These are phyloP conservation scores for Chrysanthemum lavandulifolium DNA, from an alignment of 129 eudicot genomes.

Conservation along the genomic window DNA sequence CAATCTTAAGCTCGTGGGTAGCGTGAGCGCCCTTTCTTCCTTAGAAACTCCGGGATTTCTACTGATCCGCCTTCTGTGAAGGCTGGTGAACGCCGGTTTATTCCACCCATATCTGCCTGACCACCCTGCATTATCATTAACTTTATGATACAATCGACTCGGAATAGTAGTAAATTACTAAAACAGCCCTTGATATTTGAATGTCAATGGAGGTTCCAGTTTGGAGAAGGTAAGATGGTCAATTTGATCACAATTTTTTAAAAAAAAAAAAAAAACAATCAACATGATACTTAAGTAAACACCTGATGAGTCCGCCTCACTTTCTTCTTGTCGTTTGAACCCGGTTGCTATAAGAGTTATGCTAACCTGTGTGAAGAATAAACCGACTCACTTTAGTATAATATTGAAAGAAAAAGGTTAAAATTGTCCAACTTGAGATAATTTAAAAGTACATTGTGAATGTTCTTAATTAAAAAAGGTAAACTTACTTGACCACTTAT, in stretches of 20 bases:
- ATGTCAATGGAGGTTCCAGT: neutral
- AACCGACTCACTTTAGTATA: neutral
- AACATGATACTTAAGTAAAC: neutral
- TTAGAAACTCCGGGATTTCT: constrained; percentile 80
- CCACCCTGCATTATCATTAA: constrained; percentile 46
- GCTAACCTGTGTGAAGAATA: constrained; percentile 59
- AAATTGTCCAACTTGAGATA: neutral
- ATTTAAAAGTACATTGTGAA: neutral
- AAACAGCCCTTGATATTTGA: constrained; percentile 9
- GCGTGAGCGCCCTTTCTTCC: constrained; percentile 91
- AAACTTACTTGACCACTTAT: constrained; percentile 82
- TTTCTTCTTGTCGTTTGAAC: constrained; percentile 87
- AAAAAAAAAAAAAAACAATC: too few relatives aligned
- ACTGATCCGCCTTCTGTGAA: constrained; percentile 59
- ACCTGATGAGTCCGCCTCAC: constrained; percentile 78
- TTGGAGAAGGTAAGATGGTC: constrained; percentile 10
- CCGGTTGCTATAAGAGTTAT: constrained; percentile 95
- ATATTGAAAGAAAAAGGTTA: neutral
- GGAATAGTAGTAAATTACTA: constrained; percentile 1
- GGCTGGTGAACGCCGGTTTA: constrained; percentile 62
- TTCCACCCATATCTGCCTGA: constrained; percentile 53
- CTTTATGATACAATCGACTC: constrained; percentile 5
- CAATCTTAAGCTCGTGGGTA: constrained; percentile 73
- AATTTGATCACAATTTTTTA: neutral
- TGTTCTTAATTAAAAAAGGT: neutral